Evolutionary conservation across 2,329 filamentous ascomycete species (phyloP).

Genomic region (Parascedosporium putredinis): DNA sequence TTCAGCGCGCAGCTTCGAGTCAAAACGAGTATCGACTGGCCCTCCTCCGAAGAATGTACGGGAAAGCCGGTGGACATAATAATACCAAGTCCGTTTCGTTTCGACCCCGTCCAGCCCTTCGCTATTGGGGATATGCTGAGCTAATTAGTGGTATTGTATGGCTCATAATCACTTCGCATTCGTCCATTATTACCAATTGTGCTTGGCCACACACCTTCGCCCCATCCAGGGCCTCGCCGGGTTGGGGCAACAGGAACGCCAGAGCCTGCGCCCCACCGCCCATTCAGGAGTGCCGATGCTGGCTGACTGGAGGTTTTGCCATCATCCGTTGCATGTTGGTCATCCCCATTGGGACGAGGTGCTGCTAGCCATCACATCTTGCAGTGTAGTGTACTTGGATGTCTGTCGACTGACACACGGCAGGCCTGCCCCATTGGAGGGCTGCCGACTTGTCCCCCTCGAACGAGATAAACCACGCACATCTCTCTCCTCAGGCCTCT

Average conservation of each 20-base stretch:
- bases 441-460: not conserved
- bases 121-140: not conserved
- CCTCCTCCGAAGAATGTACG: not conserved
- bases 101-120: too few species aligned
- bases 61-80: not conserved
- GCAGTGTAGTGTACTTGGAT: too few species aligned
- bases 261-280: not conserved
- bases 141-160: not conserved
- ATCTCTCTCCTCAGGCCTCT: not conserved
- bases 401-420: constrained; percentile 4
- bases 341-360: constrained; percentile 6
- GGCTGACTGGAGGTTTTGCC: not conserved
- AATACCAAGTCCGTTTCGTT: too few species aligned
- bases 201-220: not conserved
- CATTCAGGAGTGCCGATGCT: not conserved
- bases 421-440: constrained; percentile 2
- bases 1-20: not conserved
- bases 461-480: constrained; percentile 7
- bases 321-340: not conserved
- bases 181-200: constrained; percentile 5
- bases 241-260: not conserved
- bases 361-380: constrained; percentile 4
- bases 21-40: not conserved
- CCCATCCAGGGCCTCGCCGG: not conserved
- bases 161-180: not conserved